phyloP scores from a whole-genome alignment of 2,329 filamentous ascomycete genomes.

The Seiridium cupressi region DNA sequence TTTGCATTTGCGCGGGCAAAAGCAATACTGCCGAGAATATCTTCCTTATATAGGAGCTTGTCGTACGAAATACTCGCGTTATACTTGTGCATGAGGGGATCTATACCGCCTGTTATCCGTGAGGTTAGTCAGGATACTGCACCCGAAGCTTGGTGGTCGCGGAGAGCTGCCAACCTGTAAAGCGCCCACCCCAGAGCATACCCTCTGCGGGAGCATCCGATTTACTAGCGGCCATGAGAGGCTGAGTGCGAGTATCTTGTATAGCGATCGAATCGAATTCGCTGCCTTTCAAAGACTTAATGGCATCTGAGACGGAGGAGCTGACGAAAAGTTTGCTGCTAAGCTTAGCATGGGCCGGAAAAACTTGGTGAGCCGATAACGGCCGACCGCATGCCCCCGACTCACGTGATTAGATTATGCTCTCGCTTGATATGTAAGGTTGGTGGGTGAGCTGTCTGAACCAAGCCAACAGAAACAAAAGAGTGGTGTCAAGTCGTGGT shows the following conservation, averaged over 20 bases:
- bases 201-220: constrained; percentile 16
- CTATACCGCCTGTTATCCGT: constrained; percentile 62
- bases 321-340: too few species aligned
- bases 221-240: constrained; percentile 16
- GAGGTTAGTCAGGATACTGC: constrained; percentile 17
- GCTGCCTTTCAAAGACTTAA: constrained; percentile 9
- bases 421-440: too few species aligned
- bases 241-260: constrained; percentile 5
- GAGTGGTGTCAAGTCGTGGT: too few species aligned
- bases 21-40: constrained; percentile 77
- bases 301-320: constrained; percentile 6
- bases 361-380: too few species aligned
- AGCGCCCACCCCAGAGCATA: constrained; percentile 62
- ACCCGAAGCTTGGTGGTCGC: constrained; percentile 9
- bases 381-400: too few species aligned
- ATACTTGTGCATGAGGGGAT: constrained; percentile 84
- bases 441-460: too few species aligned
- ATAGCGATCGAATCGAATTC: constrained; percentile 5
- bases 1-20: constrained; percentile 80
- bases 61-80: constrained; percentile 82
- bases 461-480: too few species aligned
- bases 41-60: constrained; percentile 73
- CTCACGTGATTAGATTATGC: too few species aligned
- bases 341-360: too few species aligned
- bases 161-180: constrained; percentile 45